Conservation (phyloP, 2,329 filamentous ascomycete species). For the Fonsecaea pedrosoi region DNA sequence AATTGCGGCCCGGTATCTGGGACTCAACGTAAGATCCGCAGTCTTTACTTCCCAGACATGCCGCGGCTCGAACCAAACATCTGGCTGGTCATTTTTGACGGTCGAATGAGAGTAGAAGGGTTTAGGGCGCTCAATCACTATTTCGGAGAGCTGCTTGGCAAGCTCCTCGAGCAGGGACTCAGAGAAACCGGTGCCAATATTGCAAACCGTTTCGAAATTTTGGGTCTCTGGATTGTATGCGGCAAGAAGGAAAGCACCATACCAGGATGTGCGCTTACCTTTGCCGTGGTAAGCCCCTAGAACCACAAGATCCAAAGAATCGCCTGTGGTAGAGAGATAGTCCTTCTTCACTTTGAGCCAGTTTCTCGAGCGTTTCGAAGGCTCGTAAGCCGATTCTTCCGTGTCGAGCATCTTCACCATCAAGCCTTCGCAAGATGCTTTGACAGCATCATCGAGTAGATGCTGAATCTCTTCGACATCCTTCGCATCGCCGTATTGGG, state of each 20-base stretch:
- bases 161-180: slow-evolving; percentile 92
- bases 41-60: slow-evolving; percentile 98
- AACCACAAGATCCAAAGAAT: slow-evolving; percentile 95
- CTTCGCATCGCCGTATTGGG: slow-evolving; percentile 82
- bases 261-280: slow-evolving; percentile 93
- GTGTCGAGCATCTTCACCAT: slow-evolving; percentile 99
- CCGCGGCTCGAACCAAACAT: slow-evolving; percentile 96
- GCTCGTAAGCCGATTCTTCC: slow-evolving; percentile 89
- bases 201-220: slow-evolving; percentile 93
- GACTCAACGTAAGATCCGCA: slow-evolving; percentile 89
- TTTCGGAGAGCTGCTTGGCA: slow-evolving; percentile 74
- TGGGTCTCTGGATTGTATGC: slow-evolving; percentile 85
- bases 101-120: slow-evolving; percentile 90
- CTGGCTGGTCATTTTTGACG: slow-evolving; percentile 89
- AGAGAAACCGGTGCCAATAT: slow-evolving; percentile 96
- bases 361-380: slow-evolving; percentile 93
- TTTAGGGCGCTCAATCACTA: slow-evolving; percentile 87
- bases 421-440: slow-evolving; percentile 92
- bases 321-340: slow-evolving; percentile 90
- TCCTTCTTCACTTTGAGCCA: slow-evolving; percentile 99
- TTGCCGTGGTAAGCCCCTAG: slow-evolving; percentile 92
- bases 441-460: slow-evolving; percentile 92
- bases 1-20: slow-evolving; percentile 88
- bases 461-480: slow-evolving; percentile 92
- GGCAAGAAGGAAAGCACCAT: slow-evolving; percentile 92